Base-by-base conservation (phyloP, 257 asterid genomes). In the Plantago major region DNA sequence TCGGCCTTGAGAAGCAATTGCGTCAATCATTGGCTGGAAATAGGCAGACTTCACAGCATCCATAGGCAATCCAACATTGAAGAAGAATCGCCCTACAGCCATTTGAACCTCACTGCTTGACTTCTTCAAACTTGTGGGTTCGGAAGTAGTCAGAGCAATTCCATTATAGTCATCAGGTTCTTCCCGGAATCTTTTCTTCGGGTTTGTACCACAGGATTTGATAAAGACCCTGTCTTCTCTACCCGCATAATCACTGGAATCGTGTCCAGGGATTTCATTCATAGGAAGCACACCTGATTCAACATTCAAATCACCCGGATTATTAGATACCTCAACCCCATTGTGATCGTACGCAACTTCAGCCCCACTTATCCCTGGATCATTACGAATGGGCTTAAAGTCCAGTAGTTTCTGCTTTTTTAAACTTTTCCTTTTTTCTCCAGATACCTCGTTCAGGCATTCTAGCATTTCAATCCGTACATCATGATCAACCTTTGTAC, bases 21-120 rank as follows among this genome's bases (percentile, higher is more conserved):
- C 90, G 45, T 86, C 99, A 59, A 92, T 64, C 99, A 92, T 92
- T 2, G 90, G 96, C 54, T 83, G 93, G 71, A 92, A 92, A 76
- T 84, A 82, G 67, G 84, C 69, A n/a, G 97, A 89, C 28, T 82
- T 84, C 37, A 78, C 96, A 58, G 96, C 95, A 54, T 82, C 79
- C 15, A 79, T 68, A 43, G 94, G 84, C 22, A 92, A 67, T 51
- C 99, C 95, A 5, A 81, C 96, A 43, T 89, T 91, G 48, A 70
- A 76, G 74, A 92, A 79, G 71, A 92, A 92, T 22, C 93, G 75
- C 57, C 89, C 99, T 19, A 92, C 72, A 12, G 97, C 99, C 95
- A 89, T 83, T 64, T 83, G 81, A 52, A 92, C 94, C 28, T 73
- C 82, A 66, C 67, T 67, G 40, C 76, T 84, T 37, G 63, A 68